A percentile compares a stretch with the other conserved stretches of the same genome.
phyloP scores from a whole-genome alignment of 495 filamentous ascomycete species.

The Recurvomyces mirabilis region DNA sequence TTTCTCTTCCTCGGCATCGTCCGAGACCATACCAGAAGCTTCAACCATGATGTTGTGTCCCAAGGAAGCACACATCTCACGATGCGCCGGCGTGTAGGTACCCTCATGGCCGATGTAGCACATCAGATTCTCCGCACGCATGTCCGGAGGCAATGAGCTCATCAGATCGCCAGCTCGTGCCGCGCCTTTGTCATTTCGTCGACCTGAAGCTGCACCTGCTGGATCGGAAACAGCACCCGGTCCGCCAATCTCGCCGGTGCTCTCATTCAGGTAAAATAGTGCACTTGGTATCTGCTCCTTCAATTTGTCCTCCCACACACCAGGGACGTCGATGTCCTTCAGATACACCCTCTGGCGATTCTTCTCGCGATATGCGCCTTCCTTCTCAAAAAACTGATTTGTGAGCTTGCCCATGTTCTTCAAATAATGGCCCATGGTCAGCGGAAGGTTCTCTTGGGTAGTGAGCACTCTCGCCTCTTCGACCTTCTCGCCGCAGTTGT shows the following conservation, averaged over 20 bases:
- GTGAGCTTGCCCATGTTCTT: conserved; percentile 67
- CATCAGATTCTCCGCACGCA: conserved; percentile 94
- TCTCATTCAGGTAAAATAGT: conserved; percentile 80
- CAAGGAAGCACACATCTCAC: conserved; percentile 93
- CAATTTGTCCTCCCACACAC: conserved; percentile 69
- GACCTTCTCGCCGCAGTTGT: conserved; percentile 57
- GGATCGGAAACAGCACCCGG: conserved; percentile 35
- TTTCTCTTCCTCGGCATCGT: conserved; percentile 55
- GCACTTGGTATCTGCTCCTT: conserved; percentile 61
- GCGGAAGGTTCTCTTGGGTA: conserved; percentile 54
- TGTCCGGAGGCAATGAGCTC: conserved; percentile 73
- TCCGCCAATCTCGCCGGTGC: conserved; percentile 46
- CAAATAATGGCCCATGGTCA: conserved; percentile 81
- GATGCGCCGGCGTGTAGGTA: conserved; percentile 89
- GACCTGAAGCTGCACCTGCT: conserved; percentile 22
- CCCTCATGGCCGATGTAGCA: conserved; percentile 97
- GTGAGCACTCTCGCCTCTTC: conserved; percentile 66
- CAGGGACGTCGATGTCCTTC: conserved; percentile 90
- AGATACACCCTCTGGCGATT: conserved; percentile 76
- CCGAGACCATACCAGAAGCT: conserved; percentile 46
- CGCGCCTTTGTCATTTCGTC: conserved; percentile 37
- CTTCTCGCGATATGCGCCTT: conserved; percentile 54
- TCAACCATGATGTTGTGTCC: conserved; percentile 98
- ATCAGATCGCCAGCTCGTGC: conserved; percentile 76
- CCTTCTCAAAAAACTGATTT: conserved; percentile 52